These are phyloP conservation scores for Penicillium daleae DNA, from an alignment of 495 filamentous ascomycete genomes.

Conservation along the genomic window DNA sequence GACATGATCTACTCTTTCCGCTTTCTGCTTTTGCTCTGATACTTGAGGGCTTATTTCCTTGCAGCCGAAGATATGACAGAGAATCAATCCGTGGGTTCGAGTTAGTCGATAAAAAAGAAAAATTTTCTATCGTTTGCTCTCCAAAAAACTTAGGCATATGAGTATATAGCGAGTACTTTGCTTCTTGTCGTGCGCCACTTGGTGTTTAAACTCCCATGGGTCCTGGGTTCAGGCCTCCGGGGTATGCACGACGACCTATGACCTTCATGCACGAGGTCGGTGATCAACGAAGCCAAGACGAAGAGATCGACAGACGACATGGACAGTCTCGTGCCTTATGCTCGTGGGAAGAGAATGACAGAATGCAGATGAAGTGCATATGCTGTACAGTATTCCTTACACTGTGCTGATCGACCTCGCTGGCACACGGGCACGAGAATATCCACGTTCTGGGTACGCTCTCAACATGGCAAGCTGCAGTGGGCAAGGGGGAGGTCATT, in stretches of 20 bases:
- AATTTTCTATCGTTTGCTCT: too few relatives aligned
- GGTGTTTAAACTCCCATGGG: neutral
- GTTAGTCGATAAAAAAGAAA: too few relatives aligned
- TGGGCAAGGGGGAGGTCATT: conserved; percentile 11
- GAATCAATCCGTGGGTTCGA: too few relatives aligned
- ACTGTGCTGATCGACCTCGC: neutral
- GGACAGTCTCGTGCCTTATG: neutral
- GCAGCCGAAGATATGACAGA: too few relatives aligned
- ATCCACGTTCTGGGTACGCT: conserved; percentile 13
- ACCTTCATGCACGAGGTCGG: neutral
- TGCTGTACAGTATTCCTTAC: too few relatives aligned
- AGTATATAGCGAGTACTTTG: neutral
- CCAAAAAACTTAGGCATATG: too few relatives aligned
- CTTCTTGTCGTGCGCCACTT: neutral
- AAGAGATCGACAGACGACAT: neutral
- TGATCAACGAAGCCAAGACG: neutral
- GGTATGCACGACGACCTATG: neutral
- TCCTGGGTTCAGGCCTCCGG: neutral
- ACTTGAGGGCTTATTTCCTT: too few relatives aligned
- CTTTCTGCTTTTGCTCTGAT: neutral
- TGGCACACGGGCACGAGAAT: neutral
- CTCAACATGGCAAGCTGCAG: conserved; percentile 1
- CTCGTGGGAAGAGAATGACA: conserved; percentile 5
- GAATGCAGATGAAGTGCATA: neutral
- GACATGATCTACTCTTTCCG: neutral